phyloP scores from a whole-genome alignment of 116 monocot species.

The Posidonia oceanica region DNA sequence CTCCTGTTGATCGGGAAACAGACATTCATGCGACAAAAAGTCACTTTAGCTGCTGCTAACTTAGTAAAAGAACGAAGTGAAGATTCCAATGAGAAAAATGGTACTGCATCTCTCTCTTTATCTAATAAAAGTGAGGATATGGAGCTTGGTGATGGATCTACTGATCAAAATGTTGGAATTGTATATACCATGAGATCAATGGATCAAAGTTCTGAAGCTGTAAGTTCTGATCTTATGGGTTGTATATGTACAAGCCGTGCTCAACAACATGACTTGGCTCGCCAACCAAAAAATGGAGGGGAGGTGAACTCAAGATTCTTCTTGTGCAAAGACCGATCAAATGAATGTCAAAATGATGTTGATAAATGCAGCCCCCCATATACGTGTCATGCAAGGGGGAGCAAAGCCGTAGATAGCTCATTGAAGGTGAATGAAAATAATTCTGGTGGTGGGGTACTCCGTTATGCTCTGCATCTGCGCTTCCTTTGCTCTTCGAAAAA shows the following conservation, averaged over 20 bases:
- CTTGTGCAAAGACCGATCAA: background rate
- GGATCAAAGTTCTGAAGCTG: slow-evolving; percentile 3
- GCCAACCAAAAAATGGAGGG: slow-evolving; percentile 1
- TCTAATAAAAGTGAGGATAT: slow-evolving; percentile 21
- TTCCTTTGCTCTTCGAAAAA: slow-evolving; percentile 61
- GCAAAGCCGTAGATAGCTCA: slow-evolving; percentile 20
- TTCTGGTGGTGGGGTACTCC: slow-evolving; percentile 35
- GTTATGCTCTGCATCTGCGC: slow-evolving; percentile 87
- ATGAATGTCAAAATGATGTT: slow-evolving; percentile 3
- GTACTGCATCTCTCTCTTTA: background rate
- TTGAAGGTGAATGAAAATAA: slow-evolving; percentile 37
- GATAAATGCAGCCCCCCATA: slow-evolving; percentile 2
- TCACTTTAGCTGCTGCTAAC: slow-evolving; percentile 33
- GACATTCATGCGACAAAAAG: slow-evolving; percentile 96
- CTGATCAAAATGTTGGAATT: slow-evolving; percentile 13
- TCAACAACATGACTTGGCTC: slow-evolving; percentile 10
- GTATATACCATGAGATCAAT: background rate
- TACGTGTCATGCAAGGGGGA: slow-evolving; percentile 2
- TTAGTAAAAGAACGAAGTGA: slow-evolving; percentile 27
- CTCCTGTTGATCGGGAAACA: slow-evolving; percentile 13
- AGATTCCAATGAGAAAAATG: slow-evolving; percentile 9
- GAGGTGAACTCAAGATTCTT: background rate
- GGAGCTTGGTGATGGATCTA: slow-evolving; percentile 8
- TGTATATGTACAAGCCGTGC: slow-evolving; percentile 7
- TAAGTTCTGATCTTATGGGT: slow-evolving; percentile 13